phyloP scores from a whole-genome alignment of 768 basidiomycete genomes.

The Rhizopogon salebrosus region DNA sequence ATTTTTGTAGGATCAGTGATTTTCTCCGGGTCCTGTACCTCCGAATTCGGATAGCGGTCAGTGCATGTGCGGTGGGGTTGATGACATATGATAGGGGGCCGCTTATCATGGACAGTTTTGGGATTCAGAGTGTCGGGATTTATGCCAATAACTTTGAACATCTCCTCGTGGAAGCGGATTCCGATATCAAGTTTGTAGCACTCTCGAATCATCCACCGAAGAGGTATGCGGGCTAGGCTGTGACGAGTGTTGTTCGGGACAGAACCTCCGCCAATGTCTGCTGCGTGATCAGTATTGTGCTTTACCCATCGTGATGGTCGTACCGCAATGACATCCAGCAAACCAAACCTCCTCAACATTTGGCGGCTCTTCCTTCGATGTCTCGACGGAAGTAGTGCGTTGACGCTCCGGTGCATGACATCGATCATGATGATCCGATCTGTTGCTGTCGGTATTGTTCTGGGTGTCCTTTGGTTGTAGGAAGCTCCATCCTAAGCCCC shows the following conservation, averaged over 20 bases:
- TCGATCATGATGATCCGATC: constrained; percentile 7
- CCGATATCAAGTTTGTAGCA: constrained; percentile 51
- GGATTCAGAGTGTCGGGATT: constrained; percentile 40
- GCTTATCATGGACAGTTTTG: constrained; percentile 34
- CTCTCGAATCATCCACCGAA: constrained; percentile 77
- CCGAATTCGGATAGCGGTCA: constrained; percentile 8
- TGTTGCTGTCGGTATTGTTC: not conserved
- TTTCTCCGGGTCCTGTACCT: constrained; percentile 11
- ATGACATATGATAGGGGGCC: constrained; percentile 33
- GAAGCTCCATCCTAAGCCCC: too few relatives aligned
- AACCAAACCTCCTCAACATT: constrained; percentile 81
- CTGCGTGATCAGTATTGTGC: not conserved
- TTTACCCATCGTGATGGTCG: constrained; percentile 9
- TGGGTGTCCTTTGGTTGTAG: too few relatives aligned
- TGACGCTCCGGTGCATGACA: constrained; percentile 33
- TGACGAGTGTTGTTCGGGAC: constrained; percentile 51
- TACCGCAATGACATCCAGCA: constrained; percentile 67
- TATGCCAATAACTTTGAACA: constrained; percentile 39
- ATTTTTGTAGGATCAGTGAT: constrained; percentile 9
- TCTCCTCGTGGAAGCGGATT: constrained; percentile 49
- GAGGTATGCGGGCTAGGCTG: constrained; percentile 62
- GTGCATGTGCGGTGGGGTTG: constrained; percentile 9
- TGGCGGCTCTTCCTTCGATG: constrained; percentile 61
- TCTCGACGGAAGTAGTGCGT: constrained; percentile 28
- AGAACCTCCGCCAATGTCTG: constrained; percentile 75